Evolutionary conservation across 345 rosid species (phyloP), one percentile per base, ranked within the genome.

Genomic region (Hirschfeldia incana): DNA sequence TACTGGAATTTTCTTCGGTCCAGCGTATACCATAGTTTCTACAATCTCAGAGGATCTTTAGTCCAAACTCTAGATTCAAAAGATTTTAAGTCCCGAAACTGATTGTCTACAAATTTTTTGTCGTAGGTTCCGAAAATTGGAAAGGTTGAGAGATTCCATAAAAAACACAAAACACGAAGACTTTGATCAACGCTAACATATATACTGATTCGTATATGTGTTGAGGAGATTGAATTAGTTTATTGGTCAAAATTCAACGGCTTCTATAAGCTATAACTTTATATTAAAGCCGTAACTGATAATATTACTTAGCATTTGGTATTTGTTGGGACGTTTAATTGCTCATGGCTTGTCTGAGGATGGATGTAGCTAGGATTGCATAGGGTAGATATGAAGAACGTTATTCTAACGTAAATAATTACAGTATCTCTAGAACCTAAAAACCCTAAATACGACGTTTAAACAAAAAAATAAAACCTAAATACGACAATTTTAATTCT

Each of bases 371-470:
- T 79, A 68, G 76, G 70, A 61, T 82, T 21, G 59, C 69, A 28
- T 60, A 72, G 76, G 77, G 77, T 77, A 73, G 74, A 77, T 78
- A 73, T 73, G 32, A 46, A 57, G 34, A 78, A 78, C 74, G 57
- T 72, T 53, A 46, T 34, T 78, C 36, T n/a, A 66, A 67, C 55
- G 42, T 60, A 78, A 71, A 26, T 44, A 2, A 28, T 15, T 59
- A 59, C 44, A 3, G 32, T 29, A 29, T 29, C 4, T 59, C 7
- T 68, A 21, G 6, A 51, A 32, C 42, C 36, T 58, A 37, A 32
- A 58, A 15, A 66, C 59, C 29, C 51, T 27, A 73, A 67, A 61
- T 60, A 73, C 17, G 46, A 74, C 29, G 32, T 29, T 29, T 29
- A 29, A 29, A 29, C 32, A 29, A 29, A 29, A 29, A 29, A 29